Base-by-base conservation (phyloP, 352 stramenopile genomes). In the Pythium sp. region DNA sequence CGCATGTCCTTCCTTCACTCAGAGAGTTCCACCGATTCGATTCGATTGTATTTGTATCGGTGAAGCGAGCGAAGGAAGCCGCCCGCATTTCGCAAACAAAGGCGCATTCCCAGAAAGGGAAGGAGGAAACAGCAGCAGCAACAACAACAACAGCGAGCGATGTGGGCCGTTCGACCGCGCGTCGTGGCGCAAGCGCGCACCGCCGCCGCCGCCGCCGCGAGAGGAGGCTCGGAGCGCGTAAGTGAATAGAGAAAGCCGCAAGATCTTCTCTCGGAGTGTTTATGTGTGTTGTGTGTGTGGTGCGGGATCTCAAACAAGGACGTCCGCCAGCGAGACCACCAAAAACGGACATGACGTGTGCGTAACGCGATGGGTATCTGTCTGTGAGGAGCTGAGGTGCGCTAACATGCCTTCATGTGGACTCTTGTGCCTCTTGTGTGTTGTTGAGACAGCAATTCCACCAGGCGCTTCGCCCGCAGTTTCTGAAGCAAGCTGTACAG, bases 101-200 rank as follows among this genome's bases (percentile, higher is more conserved):
- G 41, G 18, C 41, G 41, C 41, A 49, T 49, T 49, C 41, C 15
- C 41, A 49, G 41, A 49, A 22, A 49, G 41, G 18, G 43, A 51
- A 51, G 43, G 43, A 51, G 43, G 18, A 51, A 24, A 22, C 8
- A 46, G 12, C 12, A 46, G 12, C 12, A 22, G 15, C 2, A 18
- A 28, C 28, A 26, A 2, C 5, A 30, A 60, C 24, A 26, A 26
- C 24, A 26, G 24, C 24, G 22, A 7, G 24, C 14, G 18, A 89
- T 87, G 81, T 66, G 85, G 58, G 71, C 85, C 62, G 61, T 89
- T 64, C 73, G 70, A 59, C 81, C 77, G 43, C 74, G 68, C 65
- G 47, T 78, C 58, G 68, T 70, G 64, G 66, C 83, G 60, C 70
- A 84, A 47, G 72, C 73, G 71, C 75, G 70, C 70, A 43, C 69